Percentiles rank a stretch among this genome's conserved stretches.
phyloP scores from a whole-genome alignment of 1,284 basidiomycete genomes.

The Apiotrichum akiyoshidainum region DNA sequence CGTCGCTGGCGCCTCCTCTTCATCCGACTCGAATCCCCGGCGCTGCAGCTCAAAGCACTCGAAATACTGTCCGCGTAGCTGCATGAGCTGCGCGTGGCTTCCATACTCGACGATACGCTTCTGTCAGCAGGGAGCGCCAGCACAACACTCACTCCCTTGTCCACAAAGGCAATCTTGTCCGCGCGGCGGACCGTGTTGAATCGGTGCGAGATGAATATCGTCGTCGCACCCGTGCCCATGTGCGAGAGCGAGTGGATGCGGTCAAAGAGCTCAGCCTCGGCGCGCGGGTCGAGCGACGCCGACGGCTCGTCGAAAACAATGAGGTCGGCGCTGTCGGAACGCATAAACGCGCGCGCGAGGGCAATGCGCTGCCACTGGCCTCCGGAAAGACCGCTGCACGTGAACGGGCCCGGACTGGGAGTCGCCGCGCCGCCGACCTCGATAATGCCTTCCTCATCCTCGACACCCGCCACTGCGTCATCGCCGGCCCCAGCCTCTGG shows the following conservation, averaged over 20 bases:
- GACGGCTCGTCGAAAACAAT: conserved; percentile 58
- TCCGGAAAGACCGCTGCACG: conserved; percentile 1
- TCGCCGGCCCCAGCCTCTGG: conserved; percentile 73
- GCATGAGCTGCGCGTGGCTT: conserved; percentile 67
- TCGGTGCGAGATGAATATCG: conserved; percentile 78
- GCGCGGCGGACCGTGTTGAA: conserved; percentile 49
- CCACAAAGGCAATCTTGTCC: conserved; percentile 57
- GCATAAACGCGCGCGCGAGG: conserved; percentile 76
- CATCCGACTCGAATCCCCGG: background rate
- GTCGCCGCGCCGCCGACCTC: too few species aligned
- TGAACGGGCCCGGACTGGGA: too few species aligned
- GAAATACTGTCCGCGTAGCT: conserved; percentile 29
- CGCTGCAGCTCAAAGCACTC: background rate
- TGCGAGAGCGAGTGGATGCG: conserved; percentile 35
- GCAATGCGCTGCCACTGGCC: conserved; percentile 78
- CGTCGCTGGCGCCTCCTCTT: too few species aligned
- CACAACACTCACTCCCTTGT: conserved; percentile 52
- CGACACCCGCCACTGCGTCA: conserved; percentile 46
- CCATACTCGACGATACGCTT: conserved; percentile 70
- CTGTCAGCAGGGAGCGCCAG: conserved; percentile 67
- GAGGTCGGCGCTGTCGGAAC: conserved; percentile 50
- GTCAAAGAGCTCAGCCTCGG: conserved; percentile 68
- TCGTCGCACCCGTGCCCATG: conserved; percentile 55
- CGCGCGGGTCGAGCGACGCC: conserved; percentile 70
- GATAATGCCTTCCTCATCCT: conserved; percentile 49